These are phyloP conservation scores for Diaporthe humulicola DNA, from an alignment of 2,329 filamentous ascomycete species.

Conservation along the genomic window DNA sequence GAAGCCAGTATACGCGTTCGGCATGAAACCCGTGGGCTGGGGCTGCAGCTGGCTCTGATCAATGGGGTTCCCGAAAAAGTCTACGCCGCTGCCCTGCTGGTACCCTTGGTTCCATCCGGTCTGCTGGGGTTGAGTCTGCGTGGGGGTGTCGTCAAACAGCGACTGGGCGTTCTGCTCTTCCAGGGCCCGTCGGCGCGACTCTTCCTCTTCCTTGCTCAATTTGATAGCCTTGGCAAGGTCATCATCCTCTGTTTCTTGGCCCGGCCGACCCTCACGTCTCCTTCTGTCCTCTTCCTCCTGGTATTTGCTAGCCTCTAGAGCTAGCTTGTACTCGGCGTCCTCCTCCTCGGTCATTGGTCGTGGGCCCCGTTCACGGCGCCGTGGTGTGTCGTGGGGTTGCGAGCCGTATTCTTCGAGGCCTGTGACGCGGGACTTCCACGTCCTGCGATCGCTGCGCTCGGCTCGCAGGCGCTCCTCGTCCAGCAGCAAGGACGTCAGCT, in stretches of 20 bases:
- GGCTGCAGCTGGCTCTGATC: constrained; percentile 81
- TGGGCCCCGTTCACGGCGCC: constrained; percentile 60
- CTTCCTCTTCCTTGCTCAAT: constrained; percentile 94
- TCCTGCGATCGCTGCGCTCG: constrained; percentile 90
- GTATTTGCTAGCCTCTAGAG: constrained; percentile 93
- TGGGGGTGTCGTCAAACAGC: constrained; percentile 86
- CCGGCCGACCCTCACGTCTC: constrained; percentile 76
- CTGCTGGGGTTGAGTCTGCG: constrained; percentile 77
- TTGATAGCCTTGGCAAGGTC: constrained; percentile 96
- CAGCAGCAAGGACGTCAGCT: constrained; percentile 89
- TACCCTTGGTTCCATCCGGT: constrained; percentile 98
- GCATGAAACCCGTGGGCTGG: constrained; percentile 82
- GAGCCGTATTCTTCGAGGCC: constrained; percentile 86
- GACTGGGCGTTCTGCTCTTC: constrained; percentile 88
- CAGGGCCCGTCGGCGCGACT: constrained; percentile 85
- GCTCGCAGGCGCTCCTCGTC: constrained; percentile 93
- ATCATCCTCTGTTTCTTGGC: constrained; percentile 75
- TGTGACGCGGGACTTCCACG: constrained; percentile 96
- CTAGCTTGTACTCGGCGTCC: constrained; percentile 90
- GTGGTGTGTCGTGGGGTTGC: constrained; percentile 57
- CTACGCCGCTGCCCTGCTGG: constrained; percentile 94
- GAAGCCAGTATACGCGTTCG: constrained; percentile 68
- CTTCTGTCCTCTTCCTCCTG: constrained; percentile 91
- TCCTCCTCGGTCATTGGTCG: constrained; percentile 77
- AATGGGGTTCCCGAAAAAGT: constrained; percentile 97